A percentile compares a stretch with the other conserved stretches of the same genome.
These are phyloP conservation scores for Hyphopichia burtonii DNA, from an alignment of 1,139 yeast genomes.

Conservation along the genomic window DNA sequence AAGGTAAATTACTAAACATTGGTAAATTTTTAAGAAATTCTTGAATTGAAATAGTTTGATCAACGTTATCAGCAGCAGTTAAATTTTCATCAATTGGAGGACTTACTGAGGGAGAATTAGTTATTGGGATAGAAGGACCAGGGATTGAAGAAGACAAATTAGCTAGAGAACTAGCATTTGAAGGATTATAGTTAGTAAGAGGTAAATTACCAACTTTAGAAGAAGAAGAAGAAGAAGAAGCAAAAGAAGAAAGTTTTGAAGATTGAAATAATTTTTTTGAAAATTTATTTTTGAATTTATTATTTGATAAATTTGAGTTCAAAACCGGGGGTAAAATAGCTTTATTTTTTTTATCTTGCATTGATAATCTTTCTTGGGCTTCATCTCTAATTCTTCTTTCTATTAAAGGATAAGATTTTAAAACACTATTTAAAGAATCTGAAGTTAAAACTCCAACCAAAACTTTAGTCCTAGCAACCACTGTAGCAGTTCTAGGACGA, in stretches of 20 bases:
- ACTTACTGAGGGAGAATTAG: background rate
- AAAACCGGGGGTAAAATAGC: constrained; percentile 11
- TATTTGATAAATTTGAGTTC: background rate
- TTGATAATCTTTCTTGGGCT: constrained; percentile 72
- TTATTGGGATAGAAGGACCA: constrained; percentile 16
- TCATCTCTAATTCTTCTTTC: constrained; percentile 73
- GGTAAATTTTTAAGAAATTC: constrained; percentile 58
- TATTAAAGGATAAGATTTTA: constrained; percentile 60
- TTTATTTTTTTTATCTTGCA: constrained; percentile 60
- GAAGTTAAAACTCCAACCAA: constrained; percentile 66
- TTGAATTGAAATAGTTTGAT: constrained; percentile 48
- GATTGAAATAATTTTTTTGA: background rate
- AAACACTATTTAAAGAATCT: constrained; percentile 57
- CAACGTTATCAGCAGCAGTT: constrained; percentile 3
- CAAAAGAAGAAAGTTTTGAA: background rate
- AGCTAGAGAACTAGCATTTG: constrained; percentile 16
- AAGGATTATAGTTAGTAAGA: background rate
- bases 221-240: constrained; percentile 4
- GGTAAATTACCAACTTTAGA: background rate
- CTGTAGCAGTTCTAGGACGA: constrained; percentile 77
- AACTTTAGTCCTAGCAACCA: constrained; percentile 67
- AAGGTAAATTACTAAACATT: constrained; percentile 56
- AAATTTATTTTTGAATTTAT: background rate
- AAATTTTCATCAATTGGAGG: background rate
- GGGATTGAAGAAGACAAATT: constrained; percentile 13